Evolutionary conservation across 108 stramenopile species (phyloP).

Genomic region (Stephanodiscus triporus): DNA sequence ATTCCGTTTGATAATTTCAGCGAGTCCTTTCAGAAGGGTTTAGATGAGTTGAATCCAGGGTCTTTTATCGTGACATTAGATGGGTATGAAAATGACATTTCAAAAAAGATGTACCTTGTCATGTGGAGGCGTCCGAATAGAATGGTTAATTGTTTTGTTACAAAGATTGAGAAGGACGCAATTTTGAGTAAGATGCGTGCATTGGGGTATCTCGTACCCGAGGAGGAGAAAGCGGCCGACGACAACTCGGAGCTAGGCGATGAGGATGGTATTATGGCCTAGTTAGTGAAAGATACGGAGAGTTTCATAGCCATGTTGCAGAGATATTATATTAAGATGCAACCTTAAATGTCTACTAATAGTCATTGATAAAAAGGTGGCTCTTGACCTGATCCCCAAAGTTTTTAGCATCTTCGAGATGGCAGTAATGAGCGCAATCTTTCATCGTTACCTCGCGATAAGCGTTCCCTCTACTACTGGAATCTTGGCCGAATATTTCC

Average conservation of each 20-base stretch:
- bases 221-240: constrained; percentile 10
- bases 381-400: constrained; percentile 39
- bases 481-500: constrained; percentile 27
- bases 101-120: constrained; percentile 72
- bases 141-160: constrained; percentile 68
- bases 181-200: constrained; percentile 71
- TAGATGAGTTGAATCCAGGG: constrained; percentile 57
- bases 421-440: constrained; percentile 50
- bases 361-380: constrained; percentile 48
- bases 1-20: constrained; percentile 59
- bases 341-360: constrained; percentile 9
- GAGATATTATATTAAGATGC: no score
- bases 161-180: constrained; percentile 77
- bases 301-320: no score
- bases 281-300: no score
- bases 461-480: constrained; percentile 9
- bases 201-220: constrained; percentile 40
- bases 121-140: constrained; percentile 78
- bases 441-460: constrained; percentile 44
- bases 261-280: neutral
- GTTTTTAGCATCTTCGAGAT: constrained; percentile 41
- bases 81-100: constrained; percentile 75
- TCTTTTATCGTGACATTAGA: constrained; percentile 76
- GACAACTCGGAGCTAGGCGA: neutral
- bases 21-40: constrained; percentile 46